Percentiles rank a stretch among this genome's conserved stretches.
Conservation (phyloP, 108 stramenopile species). For the Cyclotella atomus region DNA sequence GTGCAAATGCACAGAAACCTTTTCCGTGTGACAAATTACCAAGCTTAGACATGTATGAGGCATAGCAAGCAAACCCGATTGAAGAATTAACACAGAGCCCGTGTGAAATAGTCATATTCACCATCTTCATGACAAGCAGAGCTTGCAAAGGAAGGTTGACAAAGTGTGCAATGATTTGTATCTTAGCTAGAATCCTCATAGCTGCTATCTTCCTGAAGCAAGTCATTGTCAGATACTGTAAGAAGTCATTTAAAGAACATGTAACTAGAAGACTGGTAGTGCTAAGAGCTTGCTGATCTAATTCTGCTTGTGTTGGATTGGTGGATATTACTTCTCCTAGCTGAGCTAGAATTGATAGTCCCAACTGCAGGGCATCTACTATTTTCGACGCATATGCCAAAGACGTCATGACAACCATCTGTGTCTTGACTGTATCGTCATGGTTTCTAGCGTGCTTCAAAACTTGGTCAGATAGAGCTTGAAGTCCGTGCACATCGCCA, state of each 20-base stretch:
- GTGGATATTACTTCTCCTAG: conserved; percentile 11
- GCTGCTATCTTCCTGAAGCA: conserved; percentile 2
- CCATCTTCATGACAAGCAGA: conserved; percentile 1
- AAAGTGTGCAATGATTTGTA: neutral
- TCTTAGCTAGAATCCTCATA: conserved; percentile 5
- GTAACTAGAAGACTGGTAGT: too few species aligned
- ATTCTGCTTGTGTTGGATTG: neutral
- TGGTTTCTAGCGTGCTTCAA: neutral
- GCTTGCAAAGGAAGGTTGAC: neutral
- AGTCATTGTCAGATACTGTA: too few species aligned
- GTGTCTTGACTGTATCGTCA: conserved; percentile 6
- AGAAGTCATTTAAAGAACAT: too few species aligned
- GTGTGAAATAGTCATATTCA: conserved; percentile 13
- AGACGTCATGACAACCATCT: neutral
- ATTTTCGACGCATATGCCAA: neutral
- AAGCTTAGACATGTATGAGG: too few species aligned
- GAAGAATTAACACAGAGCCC: conserved; percentile 9
- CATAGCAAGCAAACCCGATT: conserved; percentile 10
- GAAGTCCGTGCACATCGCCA: neutral
- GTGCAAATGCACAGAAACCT: too few species aligned
- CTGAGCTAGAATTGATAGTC: neutral
- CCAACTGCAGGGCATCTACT: conserved; percentile 3
- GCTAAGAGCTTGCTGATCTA: too few species aligned
- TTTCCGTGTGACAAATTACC: too few species aligned
- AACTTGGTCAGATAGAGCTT: neutral